Conservation (phyloP, 495 filamentous ascomycete genomes). For the Neurospora sp. region DNA sequence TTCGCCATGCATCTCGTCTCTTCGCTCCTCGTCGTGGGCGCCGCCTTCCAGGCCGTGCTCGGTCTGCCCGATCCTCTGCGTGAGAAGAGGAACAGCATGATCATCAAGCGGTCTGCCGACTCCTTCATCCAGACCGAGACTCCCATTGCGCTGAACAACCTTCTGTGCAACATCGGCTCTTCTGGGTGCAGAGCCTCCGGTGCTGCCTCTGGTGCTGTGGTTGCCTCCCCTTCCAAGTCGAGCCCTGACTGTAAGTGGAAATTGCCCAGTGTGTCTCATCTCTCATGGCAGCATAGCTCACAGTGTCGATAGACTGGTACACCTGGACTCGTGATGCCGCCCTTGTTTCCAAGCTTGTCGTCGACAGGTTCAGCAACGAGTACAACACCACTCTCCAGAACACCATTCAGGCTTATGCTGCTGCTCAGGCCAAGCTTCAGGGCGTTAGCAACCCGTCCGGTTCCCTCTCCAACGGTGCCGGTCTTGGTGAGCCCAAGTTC, state of each 20-base stretch:
- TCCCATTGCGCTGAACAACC: constrained; percentile 37
- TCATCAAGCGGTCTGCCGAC: constrained; percentile 38
- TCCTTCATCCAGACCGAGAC: constrained; percentile 46
- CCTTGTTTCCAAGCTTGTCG: constrained; percentile 48
- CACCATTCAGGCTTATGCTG: constrained; percentile 48
- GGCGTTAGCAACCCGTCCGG: constrained; percentile 52
- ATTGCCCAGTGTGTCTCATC: background rate
- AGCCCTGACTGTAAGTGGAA: constrained; percentile 48
- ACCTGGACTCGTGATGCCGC: constrained; percentile 69
- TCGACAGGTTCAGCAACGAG: constrained; percentile 47
- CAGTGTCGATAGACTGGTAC: constrained; percentile 37
- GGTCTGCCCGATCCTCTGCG: constrained; percentile 25
- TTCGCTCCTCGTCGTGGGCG: constrained; percentile 36
- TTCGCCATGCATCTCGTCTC: constrained; percentile 35
- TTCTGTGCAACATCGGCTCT: constrained; percentile 53
- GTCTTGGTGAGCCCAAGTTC: constrained; percentile 54
- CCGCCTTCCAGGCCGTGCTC: constrained; percentile 36
- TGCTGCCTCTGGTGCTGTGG: constrained; percentile 43
- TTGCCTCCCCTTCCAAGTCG: constrained; percentile 51
- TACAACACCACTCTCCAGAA: constrained; percentile 40
- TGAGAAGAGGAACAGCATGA: constrained; percentile 24
- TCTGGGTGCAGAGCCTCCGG: constrained; percentile 36
- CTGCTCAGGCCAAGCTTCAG: constrained; percentile 50
- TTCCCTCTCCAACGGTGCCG: constrained; percentile 34
- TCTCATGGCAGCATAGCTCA: constrained; percentile 1